Base-by-base conservation (phyloP, 73 alveolate genomes). In the Paramecium sonneborni region DNA sequence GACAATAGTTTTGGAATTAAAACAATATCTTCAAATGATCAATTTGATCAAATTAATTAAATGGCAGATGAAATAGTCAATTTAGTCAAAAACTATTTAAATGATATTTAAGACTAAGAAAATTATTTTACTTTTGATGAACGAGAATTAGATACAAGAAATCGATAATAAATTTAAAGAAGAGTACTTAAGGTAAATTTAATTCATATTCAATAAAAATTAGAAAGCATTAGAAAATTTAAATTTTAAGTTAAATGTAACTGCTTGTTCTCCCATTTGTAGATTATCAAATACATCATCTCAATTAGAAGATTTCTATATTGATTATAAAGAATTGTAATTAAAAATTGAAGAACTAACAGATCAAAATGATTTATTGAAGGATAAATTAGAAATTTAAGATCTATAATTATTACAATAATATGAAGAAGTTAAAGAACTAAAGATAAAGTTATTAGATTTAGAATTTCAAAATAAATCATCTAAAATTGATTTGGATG, bases 191-290 rank as follows among this genome's bases (percentile, higher is more conserved):
- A 46, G 14, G 87, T 74, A 74, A 11, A 37, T 15, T 2, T 12
- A 6, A 5, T 4, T 15, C 15, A 10, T 15, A 34, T 12, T n/a
- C 1, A n/a, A 39, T 74, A 3, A 5, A 52, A n/a, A 9, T 0
- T 52, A 74, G 87, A 79, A 62, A 79, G 90, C 90, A 1, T 41
- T 79, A 39, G 90, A 43, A 39, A 38, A 79, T 37, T 21, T 79
- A 43, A 79, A 46, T 79, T 46, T 79, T 79, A 79, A 41, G 28
- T 20, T 43, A 44, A 24, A 32, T 28, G n/a, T 76, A 0, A 8
- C 38, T 0, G 12, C 26, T 28, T 44, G 30, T 21, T 79, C 90
- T 41, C 90, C 90, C 5, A 79, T 79, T n/a, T 43, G 76, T 18
- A 79, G 34, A 79, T 1, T 1, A 38, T 43, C 90, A 15, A 44